These are phyloP conservation scores for Sistotremastrum suecicum DNA, from an alignment of 768 basidiomycete species.

Conservation along the genomic window DNA sequence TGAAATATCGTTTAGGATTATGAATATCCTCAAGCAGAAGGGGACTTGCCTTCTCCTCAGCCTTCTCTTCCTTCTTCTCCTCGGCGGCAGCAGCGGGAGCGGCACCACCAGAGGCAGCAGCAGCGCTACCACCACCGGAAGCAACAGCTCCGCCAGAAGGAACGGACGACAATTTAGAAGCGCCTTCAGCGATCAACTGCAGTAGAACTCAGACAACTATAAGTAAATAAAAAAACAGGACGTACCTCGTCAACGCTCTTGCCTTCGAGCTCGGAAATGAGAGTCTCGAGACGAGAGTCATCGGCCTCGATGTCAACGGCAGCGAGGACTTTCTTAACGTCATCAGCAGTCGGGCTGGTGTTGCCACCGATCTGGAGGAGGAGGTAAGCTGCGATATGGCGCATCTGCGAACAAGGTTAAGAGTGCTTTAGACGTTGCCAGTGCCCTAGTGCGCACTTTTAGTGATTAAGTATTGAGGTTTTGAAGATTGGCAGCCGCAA, in stretches of 20 bases:
- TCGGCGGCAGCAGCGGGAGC: conserved; percentile 56
- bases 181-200: conserved; percentile 86
- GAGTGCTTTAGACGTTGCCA: neutral
- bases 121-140: conserved; percentile 34
- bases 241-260: conserved; percentile 76
- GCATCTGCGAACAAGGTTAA: conserved; percentile 36
- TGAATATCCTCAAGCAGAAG: neutral
- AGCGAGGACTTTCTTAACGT: conserved; percentile 77
- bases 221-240: conserved; percentile 1
- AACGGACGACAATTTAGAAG: conserved; percentile 89
- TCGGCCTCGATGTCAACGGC: conserved; percentile 86
- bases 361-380: conserved; percentile 95
- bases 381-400: conserved; percentile 90
- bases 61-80: conserved; percentile 77
- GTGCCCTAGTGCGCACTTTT: conserved; percentile 27
- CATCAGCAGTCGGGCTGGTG: conserved; percentile 65
- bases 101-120: conserved; percentile 38
- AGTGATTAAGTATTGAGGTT: conserved; percentile 15
- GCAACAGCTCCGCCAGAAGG: conserved; percentile 85
- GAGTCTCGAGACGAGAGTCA: conserved; percentile 59
- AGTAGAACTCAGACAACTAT: conserved; percentile 1
- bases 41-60: conserved; percentile 64
- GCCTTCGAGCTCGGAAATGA: conserved; percentile 81
- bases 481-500: conserved; percentile 69
- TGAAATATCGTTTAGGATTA: conserved; percentile 16